These are phyloP conservation scores for Dactylella cylindrospora DNA, from an alignment of 2,329 filamentous ascomycete species.

Conservation along the genomic window DNA sequence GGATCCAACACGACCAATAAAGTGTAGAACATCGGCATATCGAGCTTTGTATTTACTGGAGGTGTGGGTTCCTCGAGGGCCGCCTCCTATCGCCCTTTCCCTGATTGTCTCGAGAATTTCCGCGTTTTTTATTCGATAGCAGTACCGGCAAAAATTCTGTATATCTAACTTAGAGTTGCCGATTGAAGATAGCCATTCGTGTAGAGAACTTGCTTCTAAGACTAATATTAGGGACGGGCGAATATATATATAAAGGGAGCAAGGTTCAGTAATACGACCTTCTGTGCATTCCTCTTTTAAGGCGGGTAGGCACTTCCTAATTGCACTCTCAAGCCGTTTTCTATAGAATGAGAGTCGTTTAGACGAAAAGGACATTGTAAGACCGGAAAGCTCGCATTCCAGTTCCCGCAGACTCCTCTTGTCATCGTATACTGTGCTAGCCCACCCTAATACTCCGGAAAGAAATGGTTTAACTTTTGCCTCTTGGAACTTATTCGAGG, in stretches of 20 bases:
- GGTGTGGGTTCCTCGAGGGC: background rate
- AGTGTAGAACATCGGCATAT: constrained; percentile 1
- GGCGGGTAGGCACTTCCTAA: background rate
- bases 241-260: background rate
- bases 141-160: background rate
- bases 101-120: background rate
- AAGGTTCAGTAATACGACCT: background rate
- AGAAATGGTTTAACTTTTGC: constrained; percentile 1
- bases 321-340: background rate
- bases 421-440: background rate
- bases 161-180: background rate
- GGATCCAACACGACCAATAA: constrained; percentile 5
- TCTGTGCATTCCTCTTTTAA: background rate
- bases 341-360: background rate
- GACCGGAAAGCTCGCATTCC: constrained; percentile 1
- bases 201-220: background rate
- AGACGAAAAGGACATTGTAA: background rate
- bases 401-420: background rate
- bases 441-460: background rate
- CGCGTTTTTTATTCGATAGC: constrained; percentile 1
- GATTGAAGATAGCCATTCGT: background rate
- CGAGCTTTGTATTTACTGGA: background rate
- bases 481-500: background rate
- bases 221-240: background rate
- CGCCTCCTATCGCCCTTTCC: background rate